Conservation (phyloP, 768 basidiomycete species). For the Leccinum broughii region DNA sequence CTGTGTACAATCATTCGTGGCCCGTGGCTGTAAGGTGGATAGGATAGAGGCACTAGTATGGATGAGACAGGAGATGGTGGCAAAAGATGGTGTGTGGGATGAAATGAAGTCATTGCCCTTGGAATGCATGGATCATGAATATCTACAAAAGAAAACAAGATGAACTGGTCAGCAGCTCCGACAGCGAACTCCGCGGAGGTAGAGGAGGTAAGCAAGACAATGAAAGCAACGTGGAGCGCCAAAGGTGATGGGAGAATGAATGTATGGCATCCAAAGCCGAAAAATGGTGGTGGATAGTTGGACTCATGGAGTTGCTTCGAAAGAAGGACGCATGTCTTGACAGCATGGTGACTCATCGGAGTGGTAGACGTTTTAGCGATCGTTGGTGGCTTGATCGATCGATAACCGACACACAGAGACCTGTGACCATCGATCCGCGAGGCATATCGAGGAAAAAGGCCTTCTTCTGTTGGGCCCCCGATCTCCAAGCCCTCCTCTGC, state of each 20-base stretch:
- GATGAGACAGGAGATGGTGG: constrained; percentile 8
- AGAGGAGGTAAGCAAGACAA: background rate
- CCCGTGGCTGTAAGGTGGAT: background rate
- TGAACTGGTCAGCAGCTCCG: background rate
- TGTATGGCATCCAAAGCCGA: background rate
- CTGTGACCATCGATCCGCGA: constrained; percentile 14
- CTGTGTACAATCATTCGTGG: constrained; percentile 13
- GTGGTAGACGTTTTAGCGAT: constrained; percentile 1
- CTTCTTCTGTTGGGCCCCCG: background rate
- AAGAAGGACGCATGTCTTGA: background rate
- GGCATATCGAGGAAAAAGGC: constrained; percentile 7
- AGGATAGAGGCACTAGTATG: constrained; percentile 1
- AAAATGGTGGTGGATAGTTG: background rate
- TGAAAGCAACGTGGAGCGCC: background rate
- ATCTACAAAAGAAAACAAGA: constrained; percentile 11
- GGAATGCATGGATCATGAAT: background rate
- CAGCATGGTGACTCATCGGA: constrained; percentile 1
- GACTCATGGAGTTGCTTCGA: background rate
- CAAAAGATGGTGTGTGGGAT: constrained; percentile 14
- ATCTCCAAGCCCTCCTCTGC: constrained; percentile 1
- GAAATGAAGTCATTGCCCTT: background rate
- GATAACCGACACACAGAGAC: background rate
- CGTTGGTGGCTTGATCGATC: constrained; percentile 16
- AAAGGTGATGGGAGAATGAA: background rate
- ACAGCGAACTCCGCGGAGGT: background rate